Percentiles rank a stretch among this genome's conserved stretches.
Conservation (phyloP, 805 yeast genomes). For the Metschnikowia picachoensis region DNA sequence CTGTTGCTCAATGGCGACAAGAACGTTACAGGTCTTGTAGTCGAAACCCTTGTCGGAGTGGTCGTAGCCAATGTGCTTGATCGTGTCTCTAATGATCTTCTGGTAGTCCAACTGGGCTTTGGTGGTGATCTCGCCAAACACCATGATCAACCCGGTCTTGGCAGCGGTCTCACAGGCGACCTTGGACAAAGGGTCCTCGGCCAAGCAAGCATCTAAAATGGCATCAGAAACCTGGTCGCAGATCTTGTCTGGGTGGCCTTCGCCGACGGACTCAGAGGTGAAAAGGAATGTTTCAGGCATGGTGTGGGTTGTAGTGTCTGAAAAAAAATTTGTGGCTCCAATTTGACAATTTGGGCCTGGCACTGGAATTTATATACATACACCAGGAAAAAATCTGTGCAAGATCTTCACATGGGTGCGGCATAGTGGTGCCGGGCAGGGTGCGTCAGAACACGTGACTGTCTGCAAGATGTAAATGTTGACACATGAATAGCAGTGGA, state of each 20-base stretch:
- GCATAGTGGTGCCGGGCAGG: not conserved
- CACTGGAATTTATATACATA: conserved; percentile 7
- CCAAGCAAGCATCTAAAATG: conserved; percentile 93
- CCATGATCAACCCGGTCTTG: conserved; percentile 99
- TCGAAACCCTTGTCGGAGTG: conserved; percentile 95
- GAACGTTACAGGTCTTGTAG: conserved; percentile 98
- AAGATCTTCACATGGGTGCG: conserved; percentile 8
- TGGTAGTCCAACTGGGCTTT: conserved; percentile 94
- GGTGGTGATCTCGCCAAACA: conserved; percentile 99
- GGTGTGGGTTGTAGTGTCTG: not conserved
- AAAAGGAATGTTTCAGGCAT: conserved; percentile 49
- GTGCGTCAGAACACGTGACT: conserved; percentile 16
- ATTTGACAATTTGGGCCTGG: not conserved
- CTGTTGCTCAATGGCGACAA: conserved; percentile 99
- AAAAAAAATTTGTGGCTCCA: conserved; percentile 1
- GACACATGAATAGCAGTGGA: not conserved
- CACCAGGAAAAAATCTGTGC: conserved; percentile 6
- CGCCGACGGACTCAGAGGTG: conserved; percentile 90
- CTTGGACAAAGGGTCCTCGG: conserved; percentile 94
- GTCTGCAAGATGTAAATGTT: not conserved
- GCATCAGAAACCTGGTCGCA: conserved; percentile 99
- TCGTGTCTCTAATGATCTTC: conserved; percentile 95
- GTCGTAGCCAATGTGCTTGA: conserved; percentile 98
- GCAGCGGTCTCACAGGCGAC: conserved; percentile 99
- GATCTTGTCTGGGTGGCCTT: conserved; percentile 92